Conservation (phyloP, 2,329 filamentous ascomycete genomes). For the Madurella fahalii region DNA sequence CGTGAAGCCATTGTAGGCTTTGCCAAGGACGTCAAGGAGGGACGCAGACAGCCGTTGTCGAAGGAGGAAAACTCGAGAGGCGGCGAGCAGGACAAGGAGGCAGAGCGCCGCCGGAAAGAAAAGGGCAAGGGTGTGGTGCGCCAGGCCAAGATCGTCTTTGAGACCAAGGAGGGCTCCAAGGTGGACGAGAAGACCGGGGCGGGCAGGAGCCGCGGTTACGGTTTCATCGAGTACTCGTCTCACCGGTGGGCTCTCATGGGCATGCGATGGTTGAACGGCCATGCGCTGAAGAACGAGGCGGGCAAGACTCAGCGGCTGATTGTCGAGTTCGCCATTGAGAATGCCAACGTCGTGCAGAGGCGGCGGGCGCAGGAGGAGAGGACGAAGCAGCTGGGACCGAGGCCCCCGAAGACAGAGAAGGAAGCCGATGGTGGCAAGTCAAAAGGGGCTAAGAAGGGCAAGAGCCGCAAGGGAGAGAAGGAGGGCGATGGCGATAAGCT, state of each 20-base stretch:
- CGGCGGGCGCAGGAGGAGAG: slow-evolving; percentile 59
- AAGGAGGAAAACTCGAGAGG: slow-evolving; percentile 83
- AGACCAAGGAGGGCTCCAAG: slow-evolving; percentile 80
- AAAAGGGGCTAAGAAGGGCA: slow-evolving; percentile 29
- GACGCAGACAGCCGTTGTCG: slow-evolving; percentile 72
- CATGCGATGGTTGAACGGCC: slow-evolving; percentile 86
- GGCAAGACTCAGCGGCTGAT: slow-evolving; percentile 87
- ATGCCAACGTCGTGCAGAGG: slow-evolving; percentile 87
- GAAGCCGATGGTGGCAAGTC: slow-evolving; percentile 24
- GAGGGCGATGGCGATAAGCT: slow-evolving; percentile 29
- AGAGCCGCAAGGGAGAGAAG: slow-evolving; percentile 27
- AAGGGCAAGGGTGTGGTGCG: slow-evolving; percentile 84
- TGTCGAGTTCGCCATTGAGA: slow-evolving; percentile 97
- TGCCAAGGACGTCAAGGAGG: slow-evolving; percentile 79
- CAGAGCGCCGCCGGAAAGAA: slow-evolving; percentile 72
- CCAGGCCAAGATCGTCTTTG: slow-evolving; percentile 93
- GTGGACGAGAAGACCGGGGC: slow-evolving; percentile 71
- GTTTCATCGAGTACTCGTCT: slow-evolving; percentile 93
- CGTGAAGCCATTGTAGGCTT: slow-evolving; percentile 93
- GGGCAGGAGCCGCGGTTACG: slow-evolving; percentile 86
- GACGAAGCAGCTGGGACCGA: slow-evolving; percentile 16
- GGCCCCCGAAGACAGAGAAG: slow-evolving; percentile 6
- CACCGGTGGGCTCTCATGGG: slow-evolving; percentile 95
- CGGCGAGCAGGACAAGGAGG: slow-evolving; percentile 72
- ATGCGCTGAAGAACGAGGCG: slow-evolving; percentile 51